phyloP scores from a whole-genome alignment of 352 stramenopile genomes.

The Pythium aphanidermatum region DNA sequence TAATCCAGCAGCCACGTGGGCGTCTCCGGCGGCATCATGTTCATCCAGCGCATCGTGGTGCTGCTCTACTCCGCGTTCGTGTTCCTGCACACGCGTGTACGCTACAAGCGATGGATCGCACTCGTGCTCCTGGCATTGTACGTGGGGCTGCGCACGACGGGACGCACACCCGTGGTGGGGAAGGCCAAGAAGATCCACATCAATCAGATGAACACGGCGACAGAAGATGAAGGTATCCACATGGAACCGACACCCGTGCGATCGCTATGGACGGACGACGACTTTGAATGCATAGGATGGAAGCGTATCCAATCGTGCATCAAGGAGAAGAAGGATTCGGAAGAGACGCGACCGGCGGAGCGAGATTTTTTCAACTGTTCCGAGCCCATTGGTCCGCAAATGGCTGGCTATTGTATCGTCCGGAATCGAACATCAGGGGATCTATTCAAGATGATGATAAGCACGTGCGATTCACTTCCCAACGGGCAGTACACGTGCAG shows the following conservation, averaged over 20 bases:
- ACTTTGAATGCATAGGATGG: constrained; percentile 83
- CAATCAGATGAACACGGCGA: constrained; percentile 67
- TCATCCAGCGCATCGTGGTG: constrained; percentile 70
- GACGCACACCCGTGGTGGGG: constrained; percentile 47
- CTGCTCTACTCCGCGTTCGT: constrained; percentile 48
- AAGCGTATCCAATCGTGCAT: constrained; percentile 75
- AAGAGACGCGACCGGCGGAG: constrained; percentile 40
- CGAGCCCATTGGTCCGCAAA: constrained; percentile 58
- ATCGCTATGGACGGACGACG: constrained; percentile 64
- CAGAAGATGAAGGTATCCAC: constrained; percentile 49
- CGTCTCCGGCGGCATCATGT: constrained; percentile 24
- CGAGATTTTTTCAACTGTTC: constrained; percentile 71
- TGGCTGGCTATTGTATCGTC: constrained; percentile 81
- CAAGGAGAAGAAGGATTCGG: constrained; percentile 31
- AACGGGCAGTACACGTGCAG: constrained; percentile 73
- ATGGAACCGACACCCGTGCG: constrained; percentile 52
- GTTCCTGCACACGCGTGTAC: constrained; percentile 54
- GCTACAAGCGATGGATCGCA: constrained; percentile 64
- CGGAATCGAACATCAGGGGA: constrained; percentile 77
- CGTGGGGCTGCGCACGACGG: constrained; percentile 46
- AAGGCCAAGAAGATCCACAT: constrained; percentile 61
- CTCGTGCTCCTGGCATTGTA: constrained; percentile 48
- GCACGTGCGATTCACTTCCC: constrained; percentile 57
- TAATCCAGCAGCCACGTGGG: not conserved
- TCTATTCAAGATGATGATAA: constrained; percentile 80